phyloP scores from a whole-genome alignment of 106 monocot genomes.

The Acanthochlamys bracteata region DNA sequence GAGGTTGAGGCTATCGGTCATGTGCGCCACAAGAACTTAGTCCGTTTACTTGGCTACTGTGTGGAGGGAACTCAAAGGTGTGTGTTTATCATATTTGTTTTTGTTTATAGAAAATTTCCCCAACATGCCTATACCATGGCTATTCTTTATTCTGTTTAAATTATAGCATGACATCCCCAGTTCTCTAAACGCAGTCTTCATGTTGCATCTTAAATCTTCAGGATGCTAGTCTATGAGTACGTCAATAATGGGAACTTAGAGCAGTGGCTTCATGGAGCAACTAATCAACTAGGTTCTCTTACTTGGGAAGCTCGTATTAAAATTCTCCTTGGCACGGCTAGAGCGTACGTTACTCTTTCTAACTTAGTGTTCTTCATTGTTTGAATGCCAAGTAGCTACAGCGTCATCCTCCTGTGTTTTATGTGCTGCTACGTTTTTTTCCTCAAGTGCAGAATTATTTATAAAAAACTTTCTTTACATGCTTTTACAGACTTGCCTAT shows the following conservation, averaged over 20 bases:
- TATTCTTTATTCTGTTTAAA: too few relatives aligned
- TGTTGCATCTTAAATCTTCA: slow-evolving; percentile 14
- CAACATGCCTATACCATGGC: too few relatives aligned
- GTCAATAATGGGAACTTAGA: slow-evolving; percentile 93
- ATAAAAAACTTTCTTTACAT: not conserved
- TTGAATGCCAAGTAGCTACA: too few relatives aligned
- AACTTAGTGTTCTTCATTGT: too few relatives aligned
- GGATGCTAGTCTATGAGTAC: slow-evolving; percentile 94
- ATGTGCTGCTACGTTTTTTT: too few relatives aligned
- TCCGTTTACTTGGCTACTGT: slow-evolving; percentile 91
- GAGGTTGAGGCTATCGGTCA: slow-evolving; percentile 99
- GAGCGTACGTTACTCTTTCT: slow-evolving; percentile 48
- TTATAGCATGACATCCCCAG: too few relatives aligned
- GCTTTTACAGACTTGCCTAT: slow-evolving; percentile 43
- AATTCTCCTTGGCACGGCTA: slow-evolving; percentile 82
- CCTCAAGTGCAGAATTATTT: not conserved
- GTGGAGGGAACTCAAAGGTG: slow-evolving; percentile 95
- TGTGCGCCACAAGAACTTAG: slow-evolving; percentile 95
- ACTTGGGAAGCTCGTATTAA: slow-evolving; percentile 95
- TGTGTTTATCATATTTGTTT: not conserved
- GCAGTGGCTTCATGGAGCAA: slow-evolving; percentile 95
- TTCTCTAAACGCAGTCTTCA: not conserved
- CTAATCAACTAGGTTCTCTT: slow-evolving; percentile 60
- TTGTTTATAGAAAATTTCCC: not conserved
- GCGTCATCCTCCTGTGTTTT: too few relatives aligned